phyloP scores from a whole-genome alignment of 352 stramenopile genomes.

The Phytophthora colocasiae region DNA sequence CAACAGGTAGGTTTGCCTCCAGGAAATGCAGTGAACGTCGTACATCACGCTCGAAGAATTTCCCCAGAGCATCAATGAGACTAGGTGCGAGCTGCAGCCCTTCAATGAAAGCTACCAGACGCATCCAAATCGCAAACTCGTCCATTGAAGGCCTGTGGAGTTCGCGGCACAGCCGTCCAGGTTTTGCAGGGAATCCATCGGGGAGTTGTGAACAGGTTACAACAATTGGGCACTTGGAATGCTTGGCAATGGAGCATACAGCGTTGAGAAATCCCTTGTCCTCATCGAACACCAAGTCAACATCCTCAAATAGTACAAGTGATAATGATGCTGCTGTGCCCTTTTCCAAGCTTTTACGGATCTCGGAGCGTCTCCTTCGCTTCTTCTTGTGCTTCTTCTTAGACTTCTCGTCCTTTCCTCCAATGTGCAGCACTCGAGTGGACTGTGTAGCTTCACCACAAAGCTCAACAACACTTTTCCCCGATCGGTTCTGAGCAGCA shows the following conservation, averaged over 20 bases:
- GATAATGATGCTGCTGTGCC: conserved; percentile 59
- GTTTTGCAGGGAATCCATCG: conserved; percentile 61
- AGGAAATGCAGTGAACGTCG: conserved; percentile 78
- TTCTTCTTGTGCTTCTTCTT: conserved; percentile 62
- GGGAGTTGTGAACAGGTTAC: conserved; percentile 72
- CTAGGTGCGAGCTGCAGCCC: conserved; percentile 43
- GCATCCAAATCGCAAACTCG: conserved; percentile 77
- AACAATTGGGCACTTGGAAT: conserved; percentile 84
- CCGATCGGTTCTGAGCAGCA: conserved; percentile 73
- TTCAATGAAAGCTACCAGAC: conserved; percentile 68
- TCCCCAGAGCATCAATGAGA: conserved; percentile 51
- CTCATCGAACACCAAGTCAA: conserved; percentile 82
- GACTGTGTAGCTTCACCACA: conserved; percentile 88
- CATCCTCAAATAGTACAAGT: conserved; percentile 88
- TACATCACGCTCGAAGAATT: conserved; percentile 72
- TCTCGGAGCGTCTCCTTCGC: conserved; percentile 35
- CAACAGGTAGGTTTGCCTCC: conserved; percentile 48
- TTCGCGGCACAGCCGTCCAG: conserved; percentile 48
- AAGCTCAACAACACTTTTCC: conserved; percentile 75
- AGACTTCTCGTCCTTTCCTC: conserved; percentile 46
- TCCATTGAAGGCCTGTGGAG: conserved; percentile 51
- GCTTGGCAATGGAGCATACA: conserved; percentile 79
- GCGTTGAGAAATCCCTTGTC: conserved; percentile 82
- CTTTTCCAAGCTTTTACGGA: conserved; percentile 49
- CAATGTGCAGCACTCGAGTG: conserved; percentile 70